Conservation (phyloP, 371 early-diverging fungal species). For the Lichtheimia ornata region DNA sequence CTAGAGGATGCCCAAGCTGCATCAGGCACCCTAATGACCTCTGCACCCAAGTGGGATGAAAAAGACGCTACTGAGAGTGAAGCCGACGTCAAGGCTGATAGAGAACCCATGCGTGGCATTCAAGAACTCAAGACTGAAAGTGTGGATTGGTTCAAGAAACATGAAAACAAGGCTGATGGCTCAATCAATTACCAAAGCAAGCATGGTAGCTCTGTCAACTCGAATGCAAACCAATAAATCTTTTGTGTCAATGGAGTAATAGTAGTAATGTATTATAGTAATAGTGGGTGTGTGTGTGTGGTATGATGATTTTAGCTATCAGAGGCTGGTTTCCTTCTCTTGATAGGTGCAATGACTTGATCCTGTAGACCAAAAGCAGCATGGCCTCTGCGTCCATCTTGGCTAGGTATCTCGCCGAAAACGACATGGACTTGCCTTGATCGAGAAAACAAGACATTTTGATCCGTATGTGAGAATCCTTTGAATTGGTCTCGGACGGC, state of each 20-base stretch:
- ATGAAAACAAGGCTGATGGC: conserved; percentile 9
- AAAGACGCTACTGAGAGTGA: conserved; percentile 23
- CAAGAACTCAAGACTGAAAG: conserved; percentile 12
- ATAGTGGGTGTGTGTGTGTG: too few species aligned
- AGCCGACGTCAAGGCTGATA: conserved; percentile 20
- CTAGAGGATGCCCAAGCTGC: too few species aligned
- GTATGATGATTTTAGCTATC: too few species aligned
- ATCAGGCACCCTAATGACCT: conserved; percentile 13
- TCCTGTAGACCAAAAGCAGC: conserved; percentile 7
- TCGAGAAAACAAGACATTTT: conserved; percentile 3
- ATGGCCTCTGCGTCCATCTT: conserved; percentile 6
- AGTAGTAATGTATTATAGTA: too few species aligned
- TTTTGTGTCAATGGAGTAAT: too few species aligned
- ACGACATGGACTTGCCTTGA: conserved; percentile 4
- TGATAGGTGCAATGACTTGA: not conserved
- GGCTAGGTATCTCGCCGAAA: conserved; percentile 10
- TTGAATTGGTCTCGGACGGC: conserved; percentile 9
- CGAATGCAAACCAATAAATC: too few species aligned
- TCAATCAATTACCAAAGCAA: not conserved
- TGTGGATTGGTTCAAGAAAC: conserved; percentile 14
- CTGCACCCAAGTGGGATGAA: conserved; percentile 23
- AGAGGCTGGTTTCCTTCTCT: too few species aligned
- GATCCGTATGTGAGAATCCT: conserved; percentile 14
- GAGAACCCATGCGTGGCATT: conserved; percentile 16
- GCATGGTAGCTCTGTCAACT: too few species aligned